Base-by-base conservation (phyloP, 2,329 filamentous ascomycete species). In the Furcasterigmium furcatum region DNA sequence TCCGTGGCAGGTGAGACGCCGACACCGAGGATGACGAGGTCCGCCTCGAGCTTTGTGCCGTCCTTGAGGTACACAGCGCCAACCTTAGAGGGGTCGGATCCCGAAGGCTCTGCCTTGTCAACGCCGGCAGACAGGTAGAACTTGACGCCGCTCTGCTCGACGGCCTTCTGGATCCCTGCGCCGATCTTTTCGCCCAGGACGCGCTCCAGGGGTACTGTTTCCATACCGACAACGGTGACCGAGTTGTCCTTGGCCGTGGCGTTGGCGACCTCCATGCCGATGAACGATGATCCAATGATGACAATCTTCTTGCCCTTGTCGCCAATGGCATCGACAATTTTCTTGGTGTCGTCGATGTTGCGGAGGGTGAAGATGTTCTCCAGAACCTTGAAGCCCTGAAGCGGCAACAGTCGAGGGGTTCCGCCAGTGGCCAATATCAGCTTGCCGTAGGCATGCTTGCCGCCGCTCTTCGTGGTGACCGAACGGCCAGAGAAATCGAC, bases 181-280 rank as follows among this genome's bases (percentile, higher is more conserved):
- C 94, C 94, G 18, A 97, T 83, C 61, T 89, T 67, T 47, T 80
- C 77, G 44, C 94, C 94, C 64, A 99, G 86, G 5, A 99, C 82
- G 18, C 88, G 82, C 64, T 95, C 88, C 52, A 97, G 79, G 1
- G 94, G 92, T 12, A 82, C 82, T 48, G 81, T 82, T 61, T 96
- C 91, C 87, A 91, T 92, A 30, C 94, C 94, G 19, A 99, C 74
- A 34, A 97, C 82, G 8, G 87, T 87, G 14, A 99, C 91, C 9
- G 84, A 71, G 63, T 99, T 95, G 57, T 87, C 86, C 56, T 86
- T 87, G 38, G 79, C 70, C 0, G 87, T 84, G 1, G 95, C 85
- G 52, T 91, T 94, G 50, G 88, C 92, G n/a, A 95, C 81, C 67
- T 99, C 94, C 88, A 99, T 95, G 34, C 94, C 94, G 60, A 99